Conservation (phyloP, 306 rosid species). For the Castanopsis chinensis region DNA sequence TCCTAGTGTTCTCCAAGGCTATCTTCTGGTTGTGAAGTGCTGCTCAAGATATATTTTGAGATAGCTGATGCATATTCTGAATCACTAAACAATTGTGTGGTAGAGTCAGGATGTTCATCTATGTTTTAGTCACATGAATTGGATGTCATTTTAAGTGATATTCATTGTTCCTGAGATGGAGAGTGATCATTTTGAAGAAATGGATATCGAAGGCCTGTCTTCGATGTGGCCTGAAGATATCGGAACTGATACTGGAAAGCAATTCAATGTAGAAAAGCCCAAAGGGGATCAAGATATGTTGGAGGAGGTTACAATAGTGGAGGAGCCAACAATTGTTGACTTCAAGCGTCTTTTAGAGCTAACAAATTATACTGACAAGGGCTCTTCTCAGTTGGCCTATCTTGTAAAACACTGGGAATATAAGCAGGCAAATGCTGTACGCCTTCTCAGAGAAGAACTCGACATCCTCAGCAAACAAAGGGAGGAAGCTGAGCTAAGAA, state of each 20-base stretch:
- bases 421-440: constrained; percentile 83
- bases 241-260: constrained; percentile 69
- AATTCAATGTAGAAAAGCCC: constrained; percentile 85
- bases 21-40: neutral
- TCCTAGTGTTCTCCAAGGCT: neutral
- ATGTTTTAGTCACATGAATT: constrained; percentile 20
- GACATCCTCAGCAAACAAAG: constrained; percentile 77
- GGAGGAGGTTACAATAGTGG: constrained; percentile 71
- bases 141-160: constrained; percentile 35
- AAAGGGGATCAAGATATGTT: constrained; percentile 90
- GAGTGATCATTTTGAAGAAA: constrained; percentile 64
- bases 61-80: constrained; percentile 13
- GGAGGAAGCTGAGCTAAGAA: constrained; percentile 78
- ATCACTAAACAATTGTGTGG: constrained; percentile 3
- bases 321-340: constrained; percentile 80
- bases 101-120: constrained; percentile 19
- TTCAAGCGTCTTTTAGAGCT: constrained; percentile 83
- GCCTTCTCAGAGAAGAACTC: constrained; percentile 83
- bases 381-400: constrained; percentile 76
- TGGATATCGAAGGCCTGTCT: constrained; percentile 74
- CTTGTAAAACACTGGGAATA: constrained; percentile 89
- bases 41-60: neutral
- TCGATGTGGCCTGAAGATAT: constrained; percentile 99
- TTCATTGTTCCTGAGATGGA: constrained; percentile 92
- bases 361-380: constrained; percentile 75